Evolutionary conservation across 257 asterid genomes (phyloP).

Genomic region (Scutellaria galericulata): DNA sequence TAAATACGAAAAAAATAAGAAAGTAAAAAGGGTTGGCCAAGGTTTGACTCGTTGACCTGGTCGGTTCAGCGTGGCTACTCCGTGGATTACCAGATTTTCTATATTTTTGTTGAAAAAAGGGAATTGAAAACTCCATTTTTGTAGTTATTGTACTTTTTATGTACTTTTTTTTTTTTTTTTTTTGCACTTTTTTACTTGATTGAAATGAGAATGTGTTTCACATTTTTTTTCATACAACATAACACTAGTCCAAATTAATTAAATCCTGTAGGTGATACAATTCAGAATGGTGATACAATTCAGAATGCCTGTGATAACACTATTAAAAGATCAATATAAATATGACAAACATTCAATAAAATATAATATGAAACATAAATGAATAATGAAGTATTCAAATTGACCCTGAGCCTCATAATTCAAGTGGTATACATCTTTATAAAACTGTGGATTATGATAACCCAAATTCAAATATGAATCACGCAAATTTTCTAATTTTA

Average conservation of each 20-base stretch:
- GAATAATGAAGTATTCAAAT: too few species aligned
- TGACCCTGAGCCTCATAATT: too few species aligned
- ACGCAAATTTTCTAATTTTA: too few species aligned
- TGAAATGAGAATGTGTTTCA: neutral
- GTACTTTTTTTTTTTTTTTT: neutral
- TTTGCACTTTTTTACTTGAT: neutral
- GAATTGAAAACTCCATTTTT: neutral
- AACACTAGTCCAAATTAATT: neutral
- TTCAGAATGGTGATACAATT: too few species aligned
- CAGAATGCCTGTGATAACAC: too few species aligned
- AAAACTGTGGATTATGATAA: too few species aligned
- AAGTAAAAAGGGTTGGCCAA: neutral
- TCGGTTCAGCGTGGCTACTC: conserved; percentile 35
- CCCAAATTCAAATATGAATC: too few species aligned
- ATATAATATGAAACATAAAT: too few species aligned
- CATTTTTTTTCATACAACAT: neutral
- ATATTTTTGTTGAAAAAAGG: neutral
- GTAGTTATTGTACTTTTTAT: too few species aligned
- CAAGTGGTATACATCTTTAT: too few species aligned
- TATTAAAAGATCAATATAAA: too few species aligned
- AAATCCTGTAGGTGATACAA: neutral
- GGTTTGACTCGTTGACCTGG: conserved; percentile 42
- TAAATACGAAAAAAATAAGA: neutral
- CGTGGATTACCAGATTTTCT: conserved; percentile 30
- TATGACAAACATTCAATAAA: too few species aligned